phyloP scores from a whole-genome alignment of 73 alveolate genomes.

The Tetrahymena thermophila region DNA sequence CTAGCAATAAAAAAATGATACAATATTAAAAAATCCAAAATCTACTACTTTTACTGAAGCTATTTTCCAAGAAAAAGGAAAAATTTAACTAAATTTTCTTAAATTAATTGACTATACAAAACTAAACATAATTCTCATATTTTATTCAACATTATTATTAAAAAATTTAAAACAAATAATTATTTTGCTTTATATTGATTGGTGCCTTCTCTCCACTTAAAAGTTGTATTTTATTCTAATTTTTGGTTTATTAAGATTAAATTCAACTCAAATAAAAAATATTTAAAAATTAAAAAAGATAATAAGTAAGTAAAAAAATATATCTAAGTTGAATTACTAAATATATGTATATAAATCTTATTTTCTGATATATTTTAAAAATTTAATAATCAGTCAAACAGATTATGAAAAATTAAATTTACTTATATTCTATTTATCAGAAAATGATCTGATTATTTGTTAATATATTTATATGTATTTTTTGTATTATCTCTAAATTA shows the following conservation, averaged over 20 bases:
- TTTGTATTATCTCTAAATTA: no score
- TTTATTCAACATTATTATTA: background rate
- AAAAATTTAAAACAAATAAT: no score
- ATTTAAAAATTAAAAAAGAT: no score
- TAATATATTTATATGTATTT: no score
- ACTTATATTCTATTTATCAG: no score
- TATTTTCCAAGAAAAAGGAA: background rate
- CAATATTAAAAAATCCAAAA: background rate
- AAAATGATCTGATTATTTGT: no score
- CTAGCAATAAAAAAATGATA: background rate
- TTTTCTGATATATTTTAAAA: no score
- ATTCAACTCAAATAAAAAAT: background rate
- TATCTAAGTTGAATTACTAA: no score
- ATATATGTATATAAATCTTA: no score
- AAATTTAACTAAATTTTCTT: background rate
- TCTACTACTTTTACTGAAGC: background rate
- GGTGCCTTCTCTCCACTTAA: background rate
- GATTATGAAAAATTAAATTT: no score
- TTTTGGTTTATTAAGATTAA: background rate
- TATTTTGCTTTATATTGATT: background rate
- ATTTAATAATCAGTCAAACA: no score
- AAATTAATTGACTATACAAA: background rate
- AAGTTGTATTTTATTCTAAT: background rate
- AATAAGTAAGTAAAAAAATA: no score
- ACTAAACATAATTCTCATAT: background rate